Evolutionary conservation across 2,329 filamentous ascomycete species (phyloP).

Genomic region (Cytospora leucostoma): DNA sequence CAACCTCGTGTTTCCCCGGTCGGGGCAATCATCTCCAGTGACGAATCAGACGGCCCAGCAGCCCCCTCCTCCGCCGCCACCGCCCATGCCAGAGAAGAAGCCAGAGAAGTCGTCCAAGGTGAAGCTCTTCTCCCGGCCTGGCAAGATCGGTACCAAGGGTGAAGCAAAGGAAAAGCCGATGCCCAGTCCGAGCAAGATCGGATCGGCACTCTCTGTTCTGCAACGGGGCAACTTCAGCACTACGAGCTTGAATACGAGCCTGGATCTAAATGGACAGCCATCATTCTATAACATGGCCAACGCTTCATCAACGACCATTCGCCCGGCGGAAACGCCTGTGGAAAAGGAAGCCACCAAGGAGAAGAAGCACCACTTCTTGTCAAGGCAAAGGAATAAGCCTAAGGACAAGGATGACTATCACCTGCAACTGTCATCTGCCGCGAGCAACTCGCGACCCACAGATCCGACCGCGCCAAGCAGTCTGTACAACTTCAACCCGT

Average conservation of each 20-base stretch:
- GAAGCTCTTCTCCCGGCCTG: constrained; percentile 78
- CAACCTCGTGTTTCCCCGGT: constrained; percentile 72
- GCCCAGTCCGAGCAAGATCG: constrained; percentile 72
- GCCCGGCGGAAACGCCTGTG: constrained; percentile 58
- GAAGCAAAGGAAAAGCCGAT: constrained; percentile 67
- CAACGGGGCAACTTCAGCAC: constrained; percentile 71
- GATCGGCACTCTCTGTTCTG: constrained; percentile 65
- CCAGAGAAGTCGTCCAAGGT: constrained; percentile 71
- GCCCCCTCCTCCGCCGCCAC: constrained; percentile 43
- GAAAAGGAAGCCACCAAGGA: constrained; percentile 71
- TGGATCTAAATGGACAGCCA: constrained; percentile 64
- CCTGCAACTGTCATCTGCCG: constrained; percentile 72
- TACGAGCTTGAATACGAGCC: constrained; percentile 70
- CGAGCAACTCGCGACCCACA: constrained; percentile 74
- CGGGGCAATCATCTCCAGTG: constrained; percentile 54
- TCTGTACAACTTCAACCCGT: constrained; percentile 77
- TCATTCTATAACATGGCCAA: constrained; percentile 76
- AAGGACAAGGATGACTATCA: constrained; percentile 72
- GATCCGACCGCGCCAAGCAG: constrained; percentile 75
- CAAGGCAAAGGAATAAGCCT: constrained; percentile 76
- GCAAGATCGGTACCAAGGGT: constrained; percentile 71
- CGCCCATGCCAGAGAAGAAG: constrained; percentile 58
- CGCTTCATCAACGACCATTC: constrained; percentile 73
- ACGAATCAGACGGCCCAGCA: constrained; percentile 35
- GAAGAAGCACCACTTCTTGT: constrained; percentile 78